Evolutionary conservation across 805 yeast species (phyloP), one percentile per base, ranked within the genome.

Genomic region (Yamadazyma sp.): DNA sequence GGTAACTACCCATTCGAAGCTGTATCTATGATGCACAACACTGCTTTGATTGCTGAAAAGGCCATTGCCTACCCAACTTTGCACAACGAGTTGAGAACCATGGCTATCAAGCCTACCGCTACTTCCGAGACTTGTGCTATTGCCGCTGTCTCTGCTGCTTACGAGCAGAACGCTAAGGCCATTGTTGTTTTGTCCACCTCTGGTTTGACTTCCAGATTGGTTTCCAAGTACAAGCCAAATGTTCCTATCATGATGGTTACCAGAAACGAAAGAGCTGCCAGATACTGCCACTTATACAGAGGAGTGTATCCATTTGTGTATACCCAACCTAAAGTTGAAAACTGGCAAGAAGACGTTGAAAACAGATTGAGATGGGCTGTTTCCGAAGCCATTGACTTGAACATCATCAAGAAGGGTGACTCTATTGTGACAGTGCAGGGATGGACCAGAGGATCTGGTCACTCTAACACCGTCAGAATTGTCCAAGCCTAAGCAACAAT

Each of bases 1-100:
- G 99, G 99, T 77, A 81, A 82, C 78, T 93, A 93, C 78, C 99
- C 99, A 67, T 69, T 82, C 48, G 95, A 93, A 77, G 96, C 99
- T 48, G 99, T 93, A 50, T 77, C 90, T 53, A 90, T 93, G 90
- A 93, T 93, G 99, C 96, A 90, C 74, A 91, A 90, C 78, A 93
- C 97, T 49, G 81, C 95, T 60, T 70, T 91, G 60, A 83, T 88
- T 59, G 98, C 99, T 58, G 99, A 93, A 78, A 85, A 84, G 75
- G 95, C 96, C 53, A 82, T 91, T 64, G 87, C 97, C 55, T 88
- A 93, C 79, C 78, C 73, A 56, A 73, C 83, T 48, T 70, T 81
- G 54, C 89, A 82, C 76, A 84, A 87, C 62, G 98, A 91, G 72
- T 71, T 93, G 59, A 84, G 96, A 71, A 70, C 81, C 53, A 75